A percentile compares a stretch with the other conserved stretches of the same genome.
These are phyloP conservation scores for Xerocomus brunneocitrinus DNA, from an alignment of 768 basidiomycete species.

Conservation along the genomic window DNA sequence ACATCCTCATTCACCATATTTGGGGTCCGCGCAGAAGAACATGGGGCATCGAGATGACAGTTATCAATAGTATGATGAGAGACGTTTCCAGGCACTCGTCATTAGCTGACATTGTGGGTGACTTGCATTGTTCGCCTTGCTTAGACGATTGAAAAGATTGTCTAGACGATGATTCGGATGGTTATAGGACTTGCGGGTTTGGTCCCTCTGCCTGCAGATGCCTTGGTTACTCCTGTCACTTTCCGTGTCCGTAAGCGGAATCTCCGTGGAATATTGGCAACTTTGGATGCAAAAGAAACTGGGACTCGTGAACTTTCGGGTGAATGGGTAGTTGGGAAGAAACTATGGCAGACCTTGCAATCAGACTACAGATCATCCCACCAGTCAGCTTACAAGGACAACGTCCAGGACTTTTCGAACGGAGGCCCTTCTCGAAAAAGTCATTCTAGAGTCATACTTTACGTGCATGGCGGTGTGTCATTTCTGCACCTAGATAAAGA, in stretches of 20 bases:
- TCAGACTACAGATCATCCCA: slow-evolving; percentile 65
- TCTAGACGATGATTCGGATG: slow-evolving; percentile 46
- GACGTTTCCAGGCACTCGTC: slow-evolving; percentile 77
- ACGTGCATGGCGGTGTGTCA: slow-evolving; percentile 82
- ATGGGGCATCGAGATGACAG: slow-evolving; percentile 95
- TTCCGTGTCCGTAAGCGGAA: slow-evolving; percentile 72
- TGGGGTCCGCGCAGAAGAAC: slow-evolving; percentile 85
- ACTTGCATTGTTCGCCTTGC: background rate
- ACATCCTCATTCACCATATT: slow-evolving; percentile 73
- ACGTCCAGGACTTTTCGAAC: slow-evolving; percentile 13
- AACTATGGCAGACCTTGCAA: slow-evolving; percentile 84
- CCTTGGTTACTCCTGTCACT: slow-evolving; percentile 90
- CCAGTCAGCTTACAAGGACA: slow-evolving; percentile 17
- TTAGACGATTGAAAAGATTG: slow-evolving; percentile 1
- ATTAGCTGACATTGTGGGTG: slow-evolving; percentile 74
- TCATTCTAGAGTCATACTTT: slow-evolving; percentile 82
- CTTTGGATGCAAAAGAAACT: slow-evolving; percentile 69
- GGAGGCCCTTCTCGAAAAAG: slow-evolving; percentile 32
- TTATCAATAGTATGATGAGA: slow-evolving; percentile 80
- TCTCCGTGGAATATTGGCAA: slow-evolving; percentile 74
- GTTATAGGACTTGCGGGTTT: slow-evolving; percentile 78
- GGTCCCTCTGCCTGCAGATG: slow-evolving; percentile 85
- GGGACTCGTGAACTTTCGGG: slow-evolving; percentile 81
- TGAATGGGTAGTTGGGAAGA: slow-evolving; percentile 96
- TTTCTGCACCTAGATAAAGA: background rate